Evolutionary conservation across 768 basidiomycete genomes (phyloP).

Genomic region (Tulasnella sp.): DNA sequence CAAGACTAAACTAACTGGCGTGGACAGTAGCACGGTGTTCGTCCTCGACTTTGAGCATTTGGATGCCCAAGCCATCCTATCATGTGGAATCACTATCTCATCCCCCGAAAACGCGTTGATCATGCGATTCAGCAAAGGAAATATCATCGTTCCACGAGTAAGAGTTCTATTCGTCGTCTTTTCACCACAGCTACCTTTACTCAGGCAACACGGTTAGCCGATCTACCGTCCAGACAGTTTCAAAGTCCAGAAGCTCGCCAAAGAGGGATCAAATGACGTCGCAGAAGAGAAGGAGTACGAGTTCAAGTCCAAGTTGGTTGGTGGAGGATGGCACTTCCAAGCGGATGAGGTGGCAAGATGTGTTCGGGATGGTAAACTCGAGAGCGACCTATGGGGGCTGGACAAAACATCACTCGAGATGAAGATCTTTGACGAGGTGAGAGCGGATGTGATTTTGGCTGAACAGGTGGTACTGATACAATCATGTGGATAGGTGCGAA

Average conservation of each 20-base stretch:
- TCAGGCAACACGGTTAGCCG: conserved; percentile 32
- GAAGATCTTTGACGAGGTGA: conserved; percentile 78
- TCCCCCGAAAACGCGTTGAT: conserved; percentile 45
- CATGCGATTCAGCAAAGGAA: conserved; percentile 69
- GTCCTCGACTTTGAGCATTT: conserved; percentile 63
- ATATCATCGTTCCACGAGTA: conserved; percentile 42
- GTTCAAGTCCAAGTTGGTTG: conserved; percentile 38
- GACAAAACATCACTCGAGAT: conserved; percentile 75
- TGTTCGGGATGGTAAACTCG: conserved; percentile 59
- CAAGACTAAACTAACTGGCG: conserved; percentile 67
- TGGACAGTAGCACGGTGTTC: conserved; percentile 71
- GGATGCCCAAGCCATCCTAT: conserved; percentile 55
- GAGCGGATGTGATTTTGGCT: conserved; percentile 16
- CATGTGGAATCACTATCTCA: conserved; percentile 55
- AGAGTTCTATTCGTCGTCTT: not conserved
- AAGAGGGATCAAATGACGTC: conserved; percentile 38
- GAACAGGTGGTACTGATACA: not conserved
- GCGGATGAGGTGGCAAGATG: conserved; percentile 83
- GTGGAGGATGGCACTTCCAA: conserved; percentile 74
- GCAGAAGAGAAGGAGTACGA: conserved; percentile 50
- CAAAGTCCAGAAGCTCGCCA: conserved; percentile 53
- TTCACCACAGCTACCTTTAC: not conserved
- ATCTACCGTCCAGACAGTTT: conserved; percentile 61
- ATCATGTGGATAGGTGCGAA: conserved; percentile 41
- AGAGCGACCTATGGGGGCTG: conserved; percentile 69